These are phyloP conservation scores for Zalaria sp. DNA, from an alignment of 2,329 filamentous ascomycete species.

Conservation along the genomic window DNA sequence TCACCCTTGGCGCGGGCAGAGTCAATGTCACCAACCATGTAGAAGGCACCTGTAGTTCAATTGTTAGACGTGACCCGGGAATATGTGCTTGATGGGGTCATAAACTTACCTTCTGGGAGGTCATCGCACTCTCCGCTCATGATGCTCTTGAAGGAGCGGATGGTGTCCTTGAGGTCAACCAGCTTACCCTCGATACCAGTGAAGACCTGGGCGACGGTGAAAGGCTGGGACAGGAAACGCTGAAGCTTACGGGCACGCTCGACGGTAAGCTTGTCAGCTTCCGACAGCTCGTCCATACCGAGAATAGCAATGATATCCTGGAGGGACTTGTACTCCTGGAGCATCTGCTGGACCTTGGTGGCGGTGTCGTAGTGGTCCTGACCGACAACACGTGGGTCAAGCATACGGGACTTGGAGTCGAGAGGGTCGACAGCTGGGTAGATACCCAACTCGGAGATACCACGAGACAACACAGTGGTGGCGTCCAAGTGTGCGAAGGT, in stretches of 20 bases:
- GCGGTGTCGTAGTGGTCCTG: conserved; percentile 95
- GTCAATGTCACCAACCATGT: conserved; percentile 96
- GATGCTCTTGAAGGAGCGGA: conserved; percentile 93
- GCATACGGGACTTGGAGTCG: conserved; percentile 98
- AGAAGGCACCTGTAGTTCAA: conserved; percentile 49
- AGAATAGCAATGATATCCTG: conserved; percentile 99
- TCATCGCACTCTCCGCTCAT: conserved; percentile 89
- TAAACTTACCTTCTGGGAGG: conserved; percentile 67
- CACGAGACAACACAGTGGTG: conserved; percentile 99
- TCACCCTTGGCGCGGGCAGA: conserved; percentile 93
- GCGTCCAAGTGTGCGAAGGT: conserved; percentile 99
- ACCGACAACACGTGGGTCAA: conserved; percentile 96
- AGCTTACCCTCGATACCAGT: conserved; percentile 92
- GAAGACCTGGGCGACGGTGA: conserved; percentile 80
- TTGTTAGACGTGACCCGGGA: not conserved
- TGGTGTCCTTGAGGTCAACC: conserved; percentile 98
- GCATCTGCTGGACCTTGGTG: conserved; percentile 93
- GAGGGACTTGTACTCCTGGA: conserved; percentile 99
- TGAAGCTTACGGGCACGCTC: conserved; percentile 99
- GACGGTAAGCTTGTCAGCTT: conserved; percentile 98
- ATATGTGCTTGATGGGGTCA: no score
- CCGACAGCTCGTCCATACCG: conserved; percentile 99
- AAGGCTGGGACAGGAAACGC: conserved; percentile 98
- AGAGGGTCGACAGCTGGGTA: conserved; percentile 99
- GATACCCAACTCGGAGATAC: conserved; percentile 99